Evolutionary conservation across 2,329 filamentous ascomycete genomes (phyloP).

Genomic region (Fusarium sp.): DNA sequence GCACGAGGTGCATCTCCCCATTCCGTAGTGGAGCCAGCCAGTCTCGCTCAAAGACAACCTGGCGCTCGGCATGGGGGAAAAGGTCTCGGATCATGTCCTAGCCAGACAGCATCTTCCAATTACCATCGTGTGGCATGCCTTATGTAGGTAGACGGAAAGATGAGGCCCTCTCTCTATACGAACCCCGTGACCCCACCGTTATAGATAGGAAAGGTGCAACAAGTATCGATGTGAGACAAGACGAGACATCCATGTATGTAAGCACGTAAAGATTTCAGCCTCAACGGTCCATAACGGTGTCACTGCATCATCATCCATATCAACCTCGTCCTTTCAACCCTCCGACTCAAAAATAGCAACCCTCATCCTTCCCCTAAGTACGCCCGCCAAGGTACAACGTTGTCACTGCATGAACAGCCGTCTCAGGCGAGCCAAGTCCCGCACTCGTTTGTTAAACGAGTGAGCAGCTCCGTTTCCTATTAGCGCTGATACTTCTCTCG

Average conservation of each 20-base stretch:
- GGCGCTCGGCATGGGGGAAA: background rate
- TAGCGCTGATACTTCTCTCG: background rate
- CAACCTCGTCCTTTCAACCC: background rate
- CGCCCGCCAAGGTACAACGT: background rate
- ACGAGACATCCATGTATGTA: background rate
- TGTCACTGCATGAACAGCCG: background rate
- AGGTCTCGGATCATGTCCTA: background rate
- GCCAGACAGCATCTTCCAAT: background rate
- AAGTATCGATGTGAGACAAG: background rate
- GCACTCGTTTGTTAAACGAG: background rate
- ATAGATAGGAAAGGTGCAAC: background rate
- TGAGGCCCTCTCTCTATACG: background rate
- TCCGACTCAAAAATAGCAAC: background rate
- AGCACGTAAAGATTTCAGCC: background rate
- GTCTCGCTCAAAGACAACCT: background rate
- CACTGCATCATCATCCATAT: background rate
- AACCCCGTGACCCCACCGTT: background rate
- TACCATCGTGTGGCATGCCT: background rate
- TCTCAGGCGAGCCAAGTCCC: background rate
- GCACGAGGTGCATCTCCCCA: background rate
- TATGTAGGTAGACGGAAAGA: background rate
- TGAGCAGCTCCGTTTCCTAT: background rate
- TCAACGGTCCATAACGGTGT: background rate
- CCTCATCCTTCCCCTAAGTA: background rate
- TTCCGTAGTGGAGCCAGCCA: background rate